Evolutionary conservation across 139 green algal genomes (phyloP).

Genomic region (Chlamydomonas eustigma): DNA sequence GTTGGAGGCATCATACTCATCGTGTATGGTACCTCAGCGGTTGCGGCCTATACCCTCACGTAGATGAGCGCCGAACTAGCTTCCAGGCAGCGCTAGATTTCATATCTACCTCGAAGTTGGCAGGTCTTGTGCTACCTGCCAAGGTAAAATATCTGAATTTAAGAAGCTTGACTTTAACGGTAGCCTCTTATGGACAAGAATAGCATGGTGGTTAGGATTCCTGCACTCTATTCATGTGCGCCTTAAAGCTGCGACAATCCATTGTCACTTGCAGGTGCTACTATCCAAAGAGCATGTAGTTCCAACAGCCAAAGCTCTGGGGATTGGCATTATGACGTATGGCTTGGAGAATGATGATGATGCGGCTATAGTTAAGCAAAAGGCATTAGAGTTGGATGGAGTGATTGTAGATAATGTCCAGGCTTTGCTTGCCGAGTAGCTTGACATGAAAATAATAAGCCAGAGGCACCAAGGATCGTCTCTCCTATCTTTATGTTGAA

Average conservation of each 20-base stretch:
- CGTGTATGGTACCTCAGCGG: constrained; percentile 76
- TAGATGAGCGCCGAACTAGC: constrained; percentile 63
- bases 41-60: constrained; percentile 52
- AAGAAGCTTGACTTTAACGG: too few species aligned
- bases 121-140: constrained; percentile 58
- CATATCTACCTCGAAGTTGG: constrained; percentile 42
- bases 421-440: too few species aligned
- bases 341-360: constrained; percentile 72
- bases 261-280: constrained; percentile 13
- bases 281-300: constrained; percentile 18
- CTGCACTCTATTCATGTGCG: too few species aligned
- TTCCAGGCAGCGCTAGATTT: constrained; percentile 60
- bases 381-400: constrained; percentile 58
- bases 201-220: too few species aligned
- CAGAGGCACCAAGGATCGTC: too few species aligned
- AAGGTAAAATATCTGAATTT: too few species aligned
- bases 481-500: too few species aligned
- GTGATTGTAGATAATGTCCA: constrained; percentile 74
- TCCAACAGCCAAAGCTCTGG: constrained; percentile 22
- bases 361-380: constrained; percentile 56
- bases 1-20: constrained; percentile 34
- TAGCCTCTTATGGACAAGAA: too few species aligned
- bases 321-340: constrained; percentile 74
- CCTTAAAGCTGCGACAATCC: too few species aligned
- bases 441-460: too few species aligned